Conservation (phyloP, 2,329 filamentous ascomycete species). For the Lizonia empirigonia region DNA sequence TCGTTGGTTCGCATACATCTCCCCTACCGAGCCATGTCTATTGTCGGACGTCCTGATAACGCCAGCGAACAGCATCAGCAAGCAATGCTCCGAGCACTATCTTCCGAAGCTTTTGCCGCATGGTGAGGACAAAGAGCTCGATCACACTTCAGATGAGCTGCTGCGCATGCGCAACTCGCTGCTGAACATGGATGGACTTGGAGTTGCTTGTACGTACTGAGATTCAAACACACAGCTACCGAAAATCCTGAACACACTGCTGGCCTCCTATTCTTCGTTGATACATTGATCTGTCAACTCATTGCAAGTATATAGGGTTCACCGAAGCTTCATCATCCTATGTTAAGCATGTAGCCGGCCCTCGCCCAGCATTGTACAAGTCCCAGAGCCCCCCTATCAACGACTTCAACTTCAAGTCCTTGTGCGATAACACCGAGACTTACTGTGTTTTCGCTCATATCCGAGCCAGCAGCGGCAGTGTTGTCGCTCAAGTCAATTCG, state of each 20-base stretch:
- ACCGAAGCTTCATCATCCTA: conserved; percentile 53
- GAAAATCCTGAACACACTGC: background rate
- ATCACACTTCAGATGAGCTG: conserved; percentile 50
- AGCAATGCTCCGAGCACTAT: conserved; percentile 56
- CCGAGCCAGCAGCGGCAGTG: conserved; percentile 56
- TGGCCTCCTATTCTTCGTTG: background rate
- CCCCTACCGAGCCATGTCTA: conserved; percentile 58
- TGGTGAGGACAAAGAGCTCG: conserved; percentile 46
- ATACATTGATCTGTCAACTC: background rate
- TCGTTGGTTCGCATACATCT: conserved; percentile 64
- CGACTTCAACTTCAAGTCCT: conserved; percentile 60
- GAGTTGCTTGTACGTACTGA: conserved; percentile 55
- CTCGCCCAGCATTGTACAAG: conserved; percentile 59
- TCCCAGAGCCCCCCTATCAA: conserved; percentile 58
- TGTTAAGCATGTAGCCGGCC: conserved; percentile 42
- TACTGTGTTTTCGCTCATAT: conserved; percentile 61
- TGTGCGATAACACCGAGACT: conserved; percentile 59
- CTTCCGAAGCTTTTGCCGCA: conserved; percentile 60
- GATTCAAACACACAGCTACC: background rate
- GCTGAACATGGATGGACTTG: conserved; percentile 62
- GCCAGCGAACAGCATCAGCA: conserved; percentile 46
- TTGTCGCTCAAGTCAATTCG: conserved; percentile 58
- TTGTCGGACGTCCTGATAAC: conserved; percentile 61
- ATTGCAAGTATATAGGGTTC: conserved; percentile 46
- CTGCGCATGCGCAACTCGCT: conserved; percentile 58